phyloP scores from a whole-genome alignment of 768 basidiomycete genomes.

The Russula griseocarnosa region DNA sequence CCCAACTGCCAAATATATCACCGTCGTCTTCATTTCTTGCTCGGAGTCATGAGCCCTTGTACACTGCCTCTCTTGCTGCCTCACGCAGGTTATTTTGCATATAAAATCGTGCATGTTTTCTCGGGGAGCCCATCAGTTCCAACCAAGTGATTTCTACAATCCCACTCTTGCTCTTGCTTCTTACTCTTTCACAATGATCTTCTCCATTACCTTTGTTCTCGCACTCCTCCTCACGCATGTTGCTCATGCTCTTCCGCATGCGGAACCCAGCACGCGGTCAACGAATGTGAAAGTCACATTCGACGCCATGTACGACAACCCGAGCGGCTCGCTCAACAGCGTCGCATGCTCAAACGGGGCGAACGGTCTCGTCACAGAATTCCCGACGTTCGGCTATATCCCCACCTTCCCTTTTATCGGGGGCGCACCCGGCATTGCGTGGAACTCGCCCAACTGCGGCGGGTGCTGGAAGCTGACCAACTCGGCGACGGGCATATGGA shows the following conservation, averaged over 20 bases:
- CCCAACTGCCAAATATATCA: too few relatives aligned
- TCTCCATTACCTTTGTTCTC: neutral
- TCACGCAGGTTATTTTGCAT: neutral
- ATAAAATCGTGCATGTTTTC: neutral
- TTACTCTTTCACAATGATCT: slow-evolving; percentile 7
- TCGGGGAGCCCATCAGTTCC: neutral
- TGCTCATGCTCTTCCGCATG: neutral
- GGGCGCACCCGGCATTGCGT: slow-evolving; percentile 49
- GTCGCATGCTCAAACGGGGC: slow-evolving; percentile 52
- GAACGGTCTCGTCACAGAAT: slow-evolving; percentile 48
- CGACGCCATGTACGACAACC: slow-evolving; percentile 50
- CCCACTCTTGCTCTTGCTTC: neutral
- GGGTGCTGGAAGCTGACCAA: slow-evolving; percentile 59
- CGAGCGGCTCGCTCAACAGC: slow-evolving; percentile 37
- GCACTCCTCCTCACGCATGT: slow-evolving; percentile 1
- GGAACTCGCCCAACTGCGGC: slow-evolving; percentile 51
- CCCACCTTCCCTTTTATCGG: slow-evolving; percentile 60
- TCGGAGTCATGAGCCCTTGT: too few relatives aligned
- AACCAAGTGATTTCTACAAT: neutral
- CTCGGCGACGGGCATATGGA: slow-evolving; percentile 33
- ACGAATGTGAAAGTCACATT: slow-evolving; percentile 30
- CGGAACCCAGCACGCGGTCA: too few relatives aligned
- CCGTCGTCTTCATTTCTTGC: too few relatives aligned
- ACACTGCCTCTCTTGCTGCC: too few relatives aligned
- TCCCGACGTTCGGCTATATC: slow-evolving; percentile 47